phyloP scores from a whole-genome alignment of 73 alveolate species.

The Symbiodinium natans region DNA sequence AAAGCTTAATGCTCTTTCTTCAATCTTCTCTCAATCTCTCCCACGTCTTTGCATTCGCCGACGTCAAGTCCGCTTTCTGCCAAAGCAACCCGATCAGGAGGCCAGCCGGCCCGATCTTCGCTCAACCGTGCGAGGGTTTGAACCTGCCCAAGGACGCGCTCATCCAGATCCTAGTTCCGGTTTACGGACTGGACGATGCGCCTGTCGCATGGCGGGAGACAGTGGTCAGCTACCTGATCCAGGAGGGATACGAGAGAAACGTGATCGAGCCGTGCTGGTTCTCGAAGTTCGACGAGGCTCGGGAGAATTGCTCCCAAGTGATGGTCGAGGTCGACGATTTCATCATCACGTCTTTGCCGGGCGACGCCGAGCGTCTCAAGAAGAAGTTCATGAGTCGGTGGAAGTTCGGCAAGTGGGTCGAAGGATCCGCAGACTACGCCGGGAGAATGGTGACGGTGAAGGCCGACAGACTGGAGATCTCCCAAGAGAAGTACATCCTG shows the following conservation, averaged over 20 bases:
- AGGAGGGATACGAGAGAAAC: not conserved
- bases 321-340: slow-evolving; percentile 55
- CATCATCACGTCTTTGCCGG: not conserved
- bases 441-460: not conserved
- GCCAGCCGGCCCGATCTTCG: not conserved
- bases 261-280: slow-evolving; percentile 17
- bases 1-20: not conserved
- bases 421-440: not conserved
- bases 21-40: not conserved
- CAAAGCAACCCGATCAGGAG: not conserved
- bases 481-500: slow-evolving; percentile 21
- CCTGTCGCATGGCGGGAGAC: slow-evolving; percentile 31
- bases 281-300: not conserved
- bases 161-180: not conserved
- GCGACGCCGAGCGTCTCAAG: not conserved
- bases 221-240: not conserved
- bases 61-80: slow-evolving; percentile 4
- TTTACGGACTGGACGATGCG: not conserved
- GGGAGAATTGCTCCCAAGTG: not conserved
- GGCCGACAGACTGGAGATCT: not conserved
- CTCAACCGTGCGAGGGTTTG: not conserved
- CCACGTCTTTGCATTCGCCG: not conserved
- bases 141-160: not conserved
- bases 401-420: not conserved
- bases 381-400: not conserved